A percentile compares a stretch with the other conserved stretches of the same genome.
These are phyloP conservation scores for Aspergillus carbonarius DNA, from an alignment of 2,329 filamentous ascomycete genomes.

Conservation along the genomic window DNA sequence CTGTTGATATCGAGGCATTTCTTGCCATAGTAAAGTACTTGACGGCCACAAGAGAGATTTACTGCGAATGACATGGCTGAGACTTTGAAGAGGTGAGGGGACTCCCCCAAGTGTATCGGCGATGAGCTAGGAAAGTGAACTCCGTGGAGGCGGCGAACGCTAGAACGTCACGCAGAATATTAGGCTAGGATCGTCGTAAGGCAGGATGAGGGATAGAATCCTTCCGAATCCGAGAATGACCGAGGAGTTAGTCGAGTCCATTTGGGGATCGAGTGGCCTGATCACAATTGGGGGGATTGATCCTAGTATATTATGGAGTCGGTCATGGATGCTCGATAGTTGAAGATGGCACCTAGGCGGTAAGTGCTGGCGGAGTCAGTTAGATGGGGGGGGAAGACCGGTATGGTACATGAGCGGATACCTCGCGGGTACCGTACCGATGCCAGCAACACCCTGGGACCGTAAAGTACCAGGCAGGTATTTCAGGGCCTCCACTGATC, in stretches of 20 bases:
- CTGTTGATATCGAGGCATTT: neutral
- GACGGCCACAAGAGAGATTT: neutral
- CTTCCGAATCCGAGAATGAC: constrained; percentile 1
- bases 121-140: neutral
- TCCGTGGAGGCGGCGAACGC: neutral
- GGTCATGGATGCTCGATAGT: neutral
- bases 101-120: neutral
- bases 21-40: neutral
- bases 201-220: neutral
- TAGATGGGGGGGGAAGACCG: neutral
- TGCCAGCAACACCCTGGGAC: neutral
- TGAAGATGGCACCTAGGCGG: neutral
- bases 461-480: constrained; percentile 1
- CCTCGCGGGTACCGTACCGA: neutral
- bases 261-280: neutral
- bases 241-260: neutral
- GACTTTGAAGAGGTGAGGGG: neutral
- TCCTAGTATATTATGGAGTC: neutral
- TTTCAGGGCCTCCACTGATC: constrained; percentile 15
- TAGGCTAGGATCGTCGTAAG: neutral
- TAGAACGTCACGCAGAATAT: neutral
- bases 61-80: neutral
- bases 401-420: neutral
- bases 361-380: neutral
- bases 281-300: neutral